Base-by-base conservation (phyloP, 305 asterid genomes). In the Stenogyne calaminthoides region DNA sequence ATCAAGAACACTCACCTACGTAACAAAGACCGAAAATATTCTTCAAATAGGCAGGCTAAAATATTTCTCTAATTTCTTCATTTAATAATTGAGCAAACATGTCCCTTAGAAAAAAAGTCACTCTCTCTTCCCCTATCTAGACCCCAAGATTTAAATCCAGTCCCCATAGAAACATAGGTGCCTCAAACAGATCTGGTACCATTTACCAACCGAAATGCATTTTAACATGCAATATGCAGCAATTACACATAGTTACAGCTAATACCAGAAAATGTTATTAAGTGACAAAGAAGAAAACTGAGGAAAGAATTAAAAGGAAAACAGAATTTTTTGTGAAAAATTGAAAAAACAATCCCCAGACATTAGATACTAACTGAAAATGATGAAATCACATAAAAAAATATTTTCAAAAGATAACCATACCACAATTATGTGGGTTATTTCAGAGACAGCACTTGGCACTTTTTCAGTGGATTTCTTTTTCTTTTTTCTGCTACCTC, bases 361-460 rank as follows among this genome's bases (percentile, higher is more conserved):
- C 20, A 61, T 52, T 15, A 6, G 44, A 55, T 51, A 58, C 18
- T 20, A 46, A 56, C 47, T 22, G 19, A 39, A 60, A 76, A 36
- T 27, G 55, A 34, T 44, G 56, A 52, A 76, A 20, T 37, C 37
- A 40, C 15, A 54, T 66, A 69, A 64, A 44, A 65, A 36, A 44
- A n/a, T 22, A 64, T 42, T 72, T n/a, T 47, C 27, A 72, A 81
- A 81, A 79, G 72, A 69, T 60, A 67, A 76, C 68, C 65, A 51
- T 90, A 95, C 99, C 99, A 95, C 98, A 83, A 95, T 80, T 72
- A 95, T 91, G 84, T 92, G 98, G 76, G 97, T 92, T 51, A 95
- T 80, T 69, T 84, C 96, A 49, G 89, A 80, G 72, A 86, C 54
- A 71, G 78, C 77, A 76, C 58, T 83, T 36, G 49, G 67, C 72